Conservation (phyloP, 1,284 basidiomycete species). For the Naganishia sp. region DNA sequence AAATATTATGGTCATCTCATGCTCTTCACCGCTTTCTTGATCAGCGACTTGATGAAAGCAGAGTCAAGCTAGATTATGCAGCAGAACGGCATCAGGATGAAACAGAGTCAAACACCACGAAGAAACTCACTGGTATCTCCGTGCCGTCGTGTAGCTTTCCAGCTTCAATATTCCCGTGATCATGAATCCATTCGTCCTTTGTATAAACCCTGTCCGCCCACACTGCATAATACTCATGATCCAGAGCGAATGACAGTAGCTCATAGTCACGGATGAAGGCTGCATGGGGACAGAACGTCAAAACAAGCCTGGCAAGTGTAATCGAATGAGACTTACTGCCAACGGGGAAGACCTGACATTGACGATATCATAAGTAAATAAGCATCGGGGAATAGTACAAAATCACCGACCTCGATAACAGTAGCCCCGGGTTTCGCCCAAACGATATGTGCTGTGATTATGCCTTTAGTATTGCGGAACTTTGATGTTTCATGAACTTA, state of each 20-base stretch:
- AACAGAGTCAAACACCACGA: neutral
- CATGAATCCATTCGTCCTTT: constrained; percentile 23
- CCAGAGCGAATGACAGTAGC: constrained; percentile 10
- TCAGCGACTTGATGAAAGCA: constrained; percentile 21
- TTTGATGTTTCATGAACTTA: neutral
- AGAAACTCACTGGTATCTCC: constrained; percentile 16
- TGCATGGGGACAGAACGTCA: neutral
- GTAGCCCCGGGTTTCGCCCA: constrained; percentile 30
- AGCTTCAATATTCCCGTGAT: constrained; percentile 12
- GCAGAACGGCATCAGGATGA: neutral
- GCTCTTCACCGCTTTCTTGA: constrained; percentile 16
- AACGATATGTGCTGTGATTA: constrained; percentile 25
- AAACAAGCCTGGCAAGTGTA: neutral
- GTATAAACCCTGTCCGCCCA: constrained; percentile 27
- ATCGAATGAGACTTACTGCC: constrained; percentile 16
- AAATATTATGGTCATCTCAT: neutral
- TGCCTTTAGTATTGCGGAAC: neutral
- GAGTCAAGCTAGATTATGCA: constrained; percentile 10
- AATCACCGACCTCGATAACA: constrained; percentile 23
- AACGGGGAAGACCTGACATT: constrained; percentile 11
- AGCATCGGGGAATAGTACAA: neutral
- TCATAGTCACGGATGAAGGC: constrained; percentile 31
- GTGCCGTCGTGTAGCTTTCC: constrained; percentile 31
- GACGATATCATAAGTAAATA: neutral
- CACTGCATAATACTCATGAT: constrained; percentile 29